These are phyloP conservation scores for Begonia peltatifolia DNA, from an alignment of 306 rosid genomes.

Conservation along the genomic window DNA sequence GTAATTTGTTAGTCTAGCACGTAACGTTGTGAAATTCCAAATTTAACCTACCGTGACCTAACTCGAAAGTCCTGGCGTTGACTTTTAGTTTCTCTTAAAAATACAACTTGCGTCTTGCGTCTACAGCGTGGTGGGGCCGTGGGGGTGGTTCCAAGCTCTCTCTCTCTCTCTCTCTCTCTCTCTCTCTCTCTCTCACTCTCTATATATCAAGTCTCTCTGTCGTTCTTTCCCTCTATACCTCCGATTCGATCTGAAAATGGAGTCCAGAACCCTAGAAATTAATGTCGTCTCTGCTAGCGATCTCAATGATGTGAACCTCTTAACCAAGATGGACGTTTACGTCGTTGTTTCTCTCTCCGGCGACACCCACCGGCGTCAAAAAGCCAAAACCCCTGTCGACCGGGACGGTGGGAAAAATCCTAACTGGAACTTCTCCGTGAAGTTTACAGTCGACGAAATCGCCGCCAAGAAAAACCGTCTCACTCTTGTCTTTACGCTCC, in stretches of 20 bases:
- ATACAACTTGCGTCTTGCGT: too few relatives aligned
- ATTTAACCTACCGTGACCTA: too few relatives aligned
- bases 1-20: too few relatives aligned
- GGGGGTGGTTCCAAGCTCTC: too few relatives aligned
- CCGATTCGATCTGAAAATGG: conserved; percentile 13
- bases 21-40: too few relatives aligned
- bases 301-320: conserved; percentile 43
- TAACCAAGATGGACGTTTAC: conserved; percentile 71
- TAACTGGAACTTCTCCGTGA: conserved; percentile 41
- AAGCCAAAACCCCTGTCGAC: conserved; percentile 24
- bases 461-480: conserved; percentile 29
- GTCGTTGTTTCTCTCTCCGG: conserved; percentile 49
- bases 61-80: too few relatives aligned
- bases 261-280: conserved; percentile 39
- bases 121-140: too few relatives aligned
- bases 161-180: background rate
- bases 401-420: conserved; percentile 34
- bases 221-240: background rate
- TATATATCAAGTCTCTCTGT: background rate
- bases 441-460: conserved; percentile 30
- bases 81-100: too few relatives aligned
- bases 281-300: conserved; percentile 52
- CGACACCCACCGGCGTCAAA: conserved; percentile 14
- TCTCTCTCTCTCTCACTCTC: too few relatives aligned
- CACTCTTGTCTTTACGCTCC: conserved; percentile 25